These are phyloP conservation scores for Cyclocybe aegerita DNA, from an alignment of 768 basidiomycete genomes.

Conservation along the genomic window DNA sequence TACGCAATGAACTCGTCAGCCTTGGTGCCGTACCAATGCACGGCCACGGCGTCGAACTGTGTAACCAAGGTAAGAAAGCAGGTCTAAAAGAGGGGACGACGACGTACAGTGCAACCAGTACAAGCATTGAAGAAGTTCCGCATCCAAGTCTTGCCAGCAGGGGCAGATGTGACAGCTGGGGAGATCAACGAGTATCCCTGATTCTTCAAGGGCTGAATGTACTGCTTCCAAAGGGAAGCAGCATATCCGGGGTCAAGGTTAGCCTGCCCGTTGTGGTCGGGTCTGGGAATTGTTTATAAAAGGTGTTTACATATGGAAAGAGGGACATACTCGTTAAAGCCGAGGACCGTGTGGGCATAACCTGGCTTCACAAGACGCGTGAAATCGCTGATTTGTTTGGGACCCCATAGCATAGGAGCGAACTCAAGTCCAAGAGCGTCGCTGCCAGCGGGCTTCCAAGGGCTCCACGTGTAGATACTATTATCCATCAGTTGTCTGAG, in stretches of 20 bases:
- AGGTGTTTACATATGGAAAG: not conserved
- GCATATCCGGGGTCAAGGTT: conserved; percentile 53
- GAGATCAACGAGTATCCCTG: conserved; percentile 59
- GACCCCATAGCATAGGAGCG: conserved; percentile 74
- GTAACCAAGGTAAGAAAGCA: not conserved
- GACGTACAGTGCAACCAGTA: conserved; percentile 50
- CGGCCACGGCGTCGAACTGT: conserved; percentile 55
- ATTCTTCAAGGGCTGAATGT: conserved; percentile 56
- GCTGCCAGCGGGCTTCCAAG: conserved; percentile 40
- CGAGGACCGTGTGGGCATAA: conserved; percentile 52
- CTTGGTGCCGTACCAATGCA: conserved; percentile 70
- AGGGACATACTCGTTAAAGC: conserved; percentile 71
- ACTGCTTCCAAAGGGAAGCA: conserved; percentile 55
- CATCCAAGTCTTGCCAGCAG: conserved; percentile 65
- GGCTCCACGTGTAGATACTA: conserved; percentile 70
- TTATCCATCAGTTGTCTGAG: not conserved
- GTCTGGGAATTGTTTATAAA: conserved; percentile 41
- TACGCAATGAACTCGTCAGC: conserved; percentile 51
- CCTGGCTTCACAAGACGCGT: conserved; percentile 42
- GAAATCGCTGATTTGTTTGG: conserved; percentile 49
- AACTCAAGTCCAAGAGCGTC: conserved; percentile 49
- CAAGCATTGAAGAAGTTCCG: conserved; percentile 54
- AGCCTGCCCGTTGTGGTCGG: conserved; percentile 62
- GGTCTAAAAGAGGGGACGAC: not conserved
- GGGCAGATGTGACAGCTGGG: conserved; percentile 67